Evolutionary conservation across 2,329 filamentous ascomycete species (phyloP).

Genomic region (Colletotrichum cereale): DNA sequence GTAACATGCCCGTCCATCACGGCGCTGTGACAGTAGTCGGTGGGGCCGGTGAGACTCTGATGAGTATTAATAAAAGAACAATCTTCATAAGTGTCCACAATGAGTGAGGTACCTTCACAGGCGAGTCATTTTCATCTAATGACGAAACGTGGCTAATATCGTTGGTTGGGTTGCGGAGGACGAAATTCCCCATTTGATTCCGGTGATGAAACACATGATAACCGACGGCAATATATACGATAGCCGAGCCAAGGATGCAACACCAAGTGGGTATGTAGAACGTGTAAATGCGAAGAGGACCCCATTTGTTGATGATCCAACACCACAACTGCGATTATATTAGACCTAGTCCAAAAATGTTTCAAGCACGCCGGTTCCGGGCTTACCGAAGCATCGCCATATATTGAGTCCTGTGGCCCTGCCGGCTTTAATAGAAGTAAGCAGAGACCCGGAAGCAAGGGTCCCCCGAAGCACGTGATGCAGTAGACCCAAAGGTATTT

Average conservation of each 20-base stretch:
- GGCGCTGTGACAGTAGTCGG: constrained; percentile 61
- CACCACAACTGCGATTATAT: constrained; percentile 63
- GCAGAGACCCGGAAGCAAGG: constrained; percentile 76
- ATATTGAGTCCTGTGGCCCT: constrained; percentile 49
- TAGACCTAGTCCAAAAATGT: constrained; percentile 43
- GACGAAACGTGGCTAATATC: constrained; percentile 47
- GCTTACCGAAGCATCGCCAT: constrained; percentile 69
- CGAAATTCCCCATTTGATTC: constrained; percentile 67
- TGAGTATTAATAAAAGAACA: constrained; percentile 15
- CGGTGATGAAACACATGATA: constrained; percentile 71
- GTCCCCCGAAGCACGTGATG: constrained; percentile 77
- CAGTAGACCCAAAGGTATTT: constrained; percentile 80
- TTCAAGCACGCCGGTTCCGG: not conserved
- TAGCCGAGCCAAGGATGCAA: constrained; percentile 66
- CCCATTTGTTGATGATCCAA: constrained; percentile 69
- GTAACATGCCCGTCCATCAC: constrained; percentile 65
- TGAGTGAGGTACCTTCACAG: constrained; percentile 51
- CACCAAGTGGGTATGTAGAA: constrained; percentile 73
- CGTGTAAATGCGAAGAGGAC: constrained; percentile 68
- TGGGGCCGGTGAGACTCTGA: constrained; percentile 45
- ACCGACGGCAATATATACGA: constrained; percentile 69
- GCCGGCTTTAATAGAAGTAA: constrained; percentile 62
- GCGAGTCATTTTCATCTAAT: constrained; percentile 46
- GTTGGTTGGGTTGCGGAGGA: constrained; percentile 56
- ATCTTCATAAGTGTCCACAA: not conserved